Base-by-base conservation (phyloP, 768 basidiomycete species). In the Auriscalpium microsporum region DNA sequence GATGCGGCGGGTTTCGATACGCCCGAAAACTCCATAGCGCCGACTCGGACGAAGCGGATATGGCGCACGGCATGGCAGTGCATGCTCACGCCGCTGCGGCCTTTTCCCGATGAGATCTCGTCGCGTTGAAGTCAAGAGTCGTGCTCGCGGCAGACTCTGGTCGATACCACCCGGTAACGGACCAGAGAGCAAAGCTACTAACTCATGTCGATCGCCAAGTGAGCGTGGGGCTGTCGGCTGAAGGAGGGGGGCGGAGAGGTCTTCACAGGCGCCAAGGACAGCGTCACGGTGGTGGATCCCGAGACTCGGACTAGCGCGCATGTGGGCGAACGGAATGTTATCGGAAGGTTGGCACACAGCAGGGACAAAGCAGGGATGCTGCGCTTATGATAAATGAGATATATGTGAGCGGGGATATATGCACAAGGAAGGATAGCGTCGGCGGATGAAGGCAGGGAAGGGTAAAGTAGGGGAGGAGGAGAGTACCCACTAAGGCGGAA, bases 391-490 rank as follows among this genome's bases (percentile, higher is more conserved):
- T 35, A 90, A 73, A 34, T 21, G 78, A 73, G 35, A 92, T 75
- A 63, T 92, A 92, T 8, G 81, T 76, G 1, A 75, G 68, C 0
- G 90, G 86, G 0, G 90, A 87, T 38, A 87, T 60, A 65, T 87
- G 78, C 33, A 81, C 75, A 9, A 92, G 73, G 66, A 92, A 90
- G 9, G 85, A 86, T 50, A 90, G 69, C 0, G 82, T 83, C 7
- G 87, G 86, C 1, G 78, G 75, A 13, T 72, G 71, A 3, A 90
- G 76, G 64, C 86, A 91, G 4, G 85, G 82, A n/a, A 92, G 68
- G 8, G 87, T 21, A 1, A 21, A 21, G 21, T 21, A 21, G 21
- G 21, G 21, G 21, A 21, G 21, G 21, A 21, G 21, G 21, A 21
- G 21, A 21, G 21, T 21, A 21, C 21, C 21, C 21, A 21, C 21